These are phyloP conservation scores for Solanum hybrid DNA, from an alignment of 305 asterid genomes.

Conservation along the genomic window DNA sequence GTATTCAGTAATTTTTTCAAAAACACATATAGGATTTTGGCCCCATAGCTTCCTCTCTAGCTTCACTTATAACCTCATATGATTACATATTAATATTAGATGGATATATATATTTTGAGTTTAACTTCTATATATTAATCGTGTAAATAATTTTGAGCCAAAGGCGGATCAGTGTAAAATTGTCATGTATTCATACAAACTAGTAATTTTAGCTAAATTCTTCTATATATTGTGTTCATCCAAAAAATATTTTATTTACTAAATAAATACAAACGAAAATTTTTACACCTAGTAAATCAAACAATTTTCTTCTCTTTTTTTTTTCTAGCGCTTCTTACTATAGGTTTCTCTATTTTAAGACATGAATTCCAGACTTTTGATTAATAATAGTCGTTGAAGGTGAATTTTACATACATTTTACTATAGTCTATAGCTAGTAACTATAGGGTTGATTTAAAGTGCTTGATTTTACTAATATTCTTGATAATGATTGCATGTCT, in stretches of 20 bases:
- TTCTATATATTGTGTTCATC: neutral
- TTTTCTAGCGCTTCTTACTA: neutral
- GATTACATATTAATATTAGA: neutral
- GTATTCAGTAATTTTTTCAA: neutral
- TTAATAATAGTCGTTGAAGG: neutral
- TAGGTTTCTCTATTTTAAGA: neutral
- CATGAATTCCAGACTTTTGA: too few relatives aligned
- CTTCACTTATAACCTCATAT: neutral
- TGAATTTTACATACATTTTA: neutral
- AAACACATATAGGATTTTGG: neutral
- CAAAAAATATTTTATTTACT: neutral
- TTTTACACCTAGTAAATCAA: neutral
- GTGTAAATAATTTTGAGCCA: neutral
- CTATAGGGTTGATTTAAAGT: constrained; percentile 21
- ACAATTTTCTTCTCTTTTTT: neutral
- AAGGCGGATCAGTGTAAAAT: neutral
- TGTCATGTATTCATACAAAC: neutral
- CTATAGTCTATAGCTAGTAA: neutral
- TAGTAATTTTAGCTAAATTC: neutral
- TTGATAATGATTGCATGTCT: constrained; percentile 42
- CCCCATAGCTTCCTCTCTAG: neutral
- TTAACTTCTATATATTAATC: neutral
- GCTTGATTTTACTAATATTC: constrained; percentile 21
- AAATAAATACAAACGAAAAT: neutral
- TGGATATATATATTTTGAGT: neutral